Conservation (phyloP, 768 basidiomycete genomes). For the Postia placenta region DNA sequence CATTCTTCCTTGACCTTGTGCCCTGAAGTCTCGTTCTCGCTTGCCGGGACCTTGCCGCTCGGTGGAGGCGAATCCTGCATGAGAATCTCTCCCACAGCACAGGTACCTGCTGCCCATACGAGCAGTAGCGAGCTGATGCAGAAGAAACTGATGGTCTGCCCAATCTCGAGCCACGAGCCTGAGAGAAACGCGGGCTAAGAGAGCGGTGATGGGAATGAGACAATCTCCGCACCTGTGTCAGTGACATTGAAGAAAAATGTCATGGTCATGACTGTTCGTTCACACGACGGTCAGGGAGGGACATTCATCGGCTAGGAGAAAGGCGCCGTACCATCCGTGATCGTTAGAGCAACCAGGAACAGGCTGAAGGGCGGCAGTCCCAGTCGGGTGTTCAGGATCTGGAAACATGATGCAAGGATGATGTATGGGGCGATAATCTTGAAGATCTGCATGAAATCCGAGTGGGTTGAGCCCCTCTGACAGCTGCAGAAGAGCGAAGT, state of each 20-base stretch:
- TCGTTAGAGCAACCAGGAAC: slow-evolving; percentile 67
- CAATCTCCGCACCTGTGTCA: slow-evolving; percentile 51
- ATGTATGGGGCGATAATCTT: slow-evolving; percentile 81
- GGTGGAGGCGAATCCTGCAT: no score
- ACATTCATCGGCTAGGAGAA: neutral
- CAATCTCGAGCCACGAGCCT: slow-evolving; percentile 89
- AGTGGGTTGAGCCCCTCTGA: neutral
- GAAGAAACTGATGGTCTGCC: slow-evolving; percentile 85
- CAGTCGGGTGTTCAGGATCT: slow-evolving; percentile 60
- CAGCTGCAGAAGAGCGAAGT: neutral
- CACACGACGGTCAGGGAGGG: neutral
- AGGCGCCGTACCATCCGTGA: slow-evolving; percentile 68
- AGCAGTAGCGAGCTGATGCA: slow-evolving; percentile 75
- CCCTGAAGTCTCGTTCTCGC: no score
- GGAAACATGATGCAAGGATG: slow-evolving; percentile 64
- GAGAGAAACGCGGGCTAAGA: neutral
- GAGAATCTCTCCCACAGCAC: slow-evolving; percentile 64
- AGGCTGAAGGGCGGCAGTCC: slow-evolving; percentile 74
- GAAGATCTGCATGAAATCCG: slow-evolving; percentile 45
- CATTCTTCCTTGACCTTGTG: neutral
- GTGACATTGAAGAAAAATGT: slow-evolving; percentile 80
- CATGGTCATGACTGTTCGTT: slow-evolving; percentile 63
- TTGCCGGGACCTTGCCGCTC: no score
- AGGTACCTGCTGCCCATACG: slow-evolving; percentile 75
- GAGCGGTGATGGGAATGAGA: neutral